These are phyloP conservation scores for Aaosphaeria pasadenensis DNA, from an alignment of 2,329 filamentous ascomycete genomes.

Conservation along the genomic window DNA sequence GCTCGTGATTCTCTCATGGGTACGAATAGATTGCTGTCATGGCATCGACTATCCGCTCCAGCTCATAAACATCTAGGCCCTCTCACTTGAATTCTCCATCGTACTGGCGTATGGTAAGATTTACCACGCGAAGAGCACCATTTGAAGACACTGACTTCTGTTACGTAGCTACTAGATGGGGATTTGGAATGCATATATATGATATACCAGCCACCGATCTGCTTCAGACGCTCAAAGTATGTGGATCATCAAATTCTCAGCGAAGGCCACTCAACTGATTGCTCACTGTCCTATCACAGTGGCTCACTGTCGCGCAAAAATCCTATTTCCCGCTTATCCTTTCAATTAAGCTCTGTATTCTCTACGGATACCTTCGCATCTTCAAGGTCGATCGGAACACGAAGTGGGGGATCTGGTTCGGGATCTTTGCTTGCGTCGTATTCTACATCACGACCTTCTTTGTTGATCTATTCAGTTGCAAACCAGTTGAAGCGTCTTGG, in stretches of 20 bases:
- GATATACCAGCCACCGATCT: background rate
- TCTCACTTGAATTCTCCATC: background rate
- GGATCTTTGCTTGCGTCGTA: background rate
- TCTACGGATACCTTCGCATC: background rate
- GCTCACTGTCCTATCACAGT: too few species aligned
- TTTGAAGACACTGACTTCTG: background rate
- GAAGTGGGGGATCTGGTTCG: background rate
- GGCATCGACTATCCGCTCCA: background rate
- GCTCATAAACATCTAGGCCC: background rate
- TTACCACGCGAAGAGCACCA: background rate
- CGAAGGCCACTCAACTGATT: too few species aligned
- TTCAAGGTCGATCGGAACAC: background rate
- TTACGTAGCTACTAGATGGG: background rate
- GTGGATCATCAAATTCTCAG: too few species aligned
- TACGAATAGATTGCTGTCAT: background rate
- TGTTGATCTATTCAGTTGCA: background rate
- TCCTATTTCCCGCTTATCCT: background rate
- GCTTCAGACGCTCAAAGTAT: background rate
- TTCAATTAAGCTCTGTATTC: background rate
- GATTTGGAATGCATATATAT: background rate
- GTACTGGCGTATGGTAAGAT: background rate
- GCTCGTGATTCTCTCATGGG: background rate
- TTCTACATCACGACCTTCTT: conserved; percentile 3
- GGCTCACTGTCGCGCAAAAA: background rate
- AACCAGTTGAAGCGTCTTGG: background rate